Base-by-base conservation (phyloP, 1,284 basidiomycete species). In the Ustilago loliicola region DNA sequence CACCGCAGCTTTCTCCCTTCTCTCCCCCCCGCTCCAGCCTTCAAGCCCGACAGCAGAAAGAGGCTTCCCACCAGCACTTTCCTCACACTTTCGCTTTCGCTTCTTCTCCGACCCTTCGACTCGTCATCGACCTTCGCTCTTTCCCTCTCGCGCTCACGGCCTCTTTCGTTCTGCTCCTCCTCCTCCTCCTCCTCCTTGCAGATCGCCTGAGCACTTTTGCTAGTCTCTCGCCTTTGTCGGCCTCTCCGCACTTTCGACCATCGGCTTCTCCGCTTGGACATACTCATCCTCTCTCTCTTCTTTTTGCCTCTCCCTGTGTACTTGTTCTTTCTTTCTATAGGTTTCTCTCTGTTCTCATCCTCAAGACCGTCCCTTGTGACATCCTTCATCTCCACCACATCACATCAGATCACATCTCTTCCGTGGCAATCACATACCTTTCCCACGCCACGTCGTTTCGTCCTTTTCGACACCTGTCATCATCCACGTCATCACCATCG, bases 161-260 rank as follows among this genome's bases (percentile, higher is more conserved):
- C 38, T 25, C 53, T 34, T 48, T 19, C 25, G 36, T 34, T 34
- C 27, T 32, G 32, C 42, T 48, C 52, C 25, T 42, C 60, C 45
- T 57, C 32, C 48, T 50, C 38, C 42, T 52, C 21, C 21, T 56
- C 38, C 60, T 65, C 62, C 58, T 71, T 61, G 68, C 69, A 60
- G 57, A 61, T 62, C 38, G 59, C 55, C 45, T 27, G n/a, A n/a
- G n/a, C 54, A 45, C 48, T 53, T 51, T 38, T 40, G n/a, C 48
- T 32, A 13, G 17, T 19, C 40, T 47, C 7, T 32, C 42, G 27
- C 21, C 56, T 53, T 29, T 50, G 45, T 34, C 32, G 59, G n/a
- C 40, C 61, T 63, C 50, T 38, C 57, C 66, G 30, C 47, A 59
- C 56, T 38, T 60, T 29, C 54, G 59, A 52, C 53, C 63, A 59